Base-by-base conservation (phyloP, 257 asterid genomes). In the Lithospermum erythrorhizon region DNA sequence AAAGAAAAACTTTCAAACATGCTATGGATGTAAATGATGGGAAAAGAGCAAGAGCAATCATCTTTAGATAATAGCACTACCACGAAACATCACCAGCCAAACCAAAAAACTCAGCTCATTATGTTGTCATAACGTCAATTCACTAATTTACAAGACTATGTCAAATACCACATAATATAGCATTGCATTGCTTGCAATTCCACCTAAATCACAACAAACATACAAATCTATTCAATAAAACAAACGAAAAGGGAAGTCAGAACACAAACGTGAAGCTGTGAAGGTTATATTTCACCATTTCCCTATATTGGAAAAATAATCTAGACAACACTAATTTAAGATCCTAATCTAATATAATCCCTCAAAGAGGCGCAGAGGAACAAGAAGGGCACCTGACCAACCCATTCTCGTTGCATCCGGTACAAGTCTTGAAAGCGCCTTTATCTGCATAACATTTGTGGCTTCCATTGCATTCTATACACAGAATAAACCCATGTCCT, bases 381-480 rank as follows among this genome's bases (percentile, higher is more conserved):
- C 98, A 91, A 74, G 90, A 84, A 11, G 95, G 85, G 95, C 98
- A 91, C 94, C 95, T 89, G 82, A 84, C 68, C 71, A 88, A 82
- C 57, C 97, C 98, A 69, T 91, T 84, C 81, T 82, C 95, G 64
- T 86, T 88, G 86, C 98, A 91, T 58, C 70, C 72, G 53, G 82
- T 80, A 64, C 98, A 91, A 65, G 81, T 75, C 84, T 81, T 77
- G 72, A 86, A 88, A 66, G 89, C 94, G 20, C 81, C 62, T 73
- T 86, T 91, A 69, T 78, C 97, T 58, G 77, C 77, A 67, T 76
- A 90, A 76, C 77, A 79, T 72, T 86, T 91, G 58, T 72, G 95
- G 82, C 97, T 84, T 41, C 98, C 98, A 30, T 70, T 75, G 68
- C 98, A 91, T 53, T 81, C 85, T 21, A 66, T 57, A 73, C 98